Evolutionary conservation across 1,139 yeast species (phyloP).

Genomic region (Debaryomyces subglobosus): DNA sequence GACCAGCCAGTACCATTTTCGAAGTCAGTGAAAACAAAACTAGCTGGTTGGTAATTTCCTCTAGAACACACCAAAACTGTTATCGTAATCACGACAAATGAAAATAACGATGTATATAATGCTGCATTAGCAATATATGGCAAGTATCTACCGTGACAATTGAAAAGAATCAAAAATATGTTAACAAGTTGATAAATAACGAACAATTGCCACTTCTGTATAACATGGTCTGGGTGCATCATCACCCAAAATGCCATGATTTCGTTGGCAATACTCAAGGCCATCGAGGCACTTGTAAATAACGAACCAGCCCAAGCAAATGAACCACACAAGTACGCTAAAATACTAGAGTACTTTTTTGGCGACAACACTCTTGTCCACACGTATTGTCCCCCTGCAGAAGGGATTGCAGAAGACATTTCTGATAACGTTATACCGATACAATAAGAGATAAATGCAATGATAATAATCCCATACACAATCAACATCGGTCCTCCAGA

Average conservation of each 20-base stretch:
- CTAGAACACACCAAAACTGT: constrained; percentile 42
- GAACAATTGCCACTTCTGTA: constrained; percentile 55
- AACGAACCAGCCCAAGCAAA: constrained; percentile 62
- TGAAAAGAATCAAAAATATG: constrained; percentile 35
- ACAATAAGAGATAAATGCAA: constrained; percentile 50
- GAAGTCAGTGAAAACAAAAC: constrained; percentile 43
- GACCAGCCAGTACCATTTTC: constrained; percentile 46
- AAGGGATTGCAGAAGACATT: constrained; percentile 55
- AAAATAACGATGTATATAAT: constrained; percentile 39
- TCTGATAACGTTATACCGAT: constrained; percentile 50
- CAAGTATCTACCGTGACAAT: constrained; percentile 40
- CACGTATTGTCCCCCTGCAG: constrained; percentile 63
- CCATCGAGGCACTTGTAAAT: constrained; percentile 59
- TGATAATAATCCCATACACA: constrained; percentile 67
- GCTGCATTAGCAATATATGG: constrained; percentile 40
- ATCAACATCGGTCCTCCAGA: constrained; percentile 73
- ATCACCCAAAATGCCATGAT: constrained; percentile 54
- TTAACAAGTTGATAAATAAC: constrained; percentile 49
- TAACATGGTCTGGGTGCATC: constrained; percentile 44
- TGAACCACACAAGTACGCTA: constrained; percentile 57
- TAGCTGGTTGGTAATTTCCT: constrained; percentile 38
- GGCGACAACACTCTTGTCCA: constrained; percentile 63
- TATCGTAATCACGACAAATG: constrained; percentile 39
- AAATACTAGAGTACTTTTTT: constrained; percentile 46
- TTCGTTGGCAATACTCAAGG: constrained; percentile 51